Base-by-base conservation (phyloP, 305 asterid genomes). In the Fraxinus angustifolia region DNA sequence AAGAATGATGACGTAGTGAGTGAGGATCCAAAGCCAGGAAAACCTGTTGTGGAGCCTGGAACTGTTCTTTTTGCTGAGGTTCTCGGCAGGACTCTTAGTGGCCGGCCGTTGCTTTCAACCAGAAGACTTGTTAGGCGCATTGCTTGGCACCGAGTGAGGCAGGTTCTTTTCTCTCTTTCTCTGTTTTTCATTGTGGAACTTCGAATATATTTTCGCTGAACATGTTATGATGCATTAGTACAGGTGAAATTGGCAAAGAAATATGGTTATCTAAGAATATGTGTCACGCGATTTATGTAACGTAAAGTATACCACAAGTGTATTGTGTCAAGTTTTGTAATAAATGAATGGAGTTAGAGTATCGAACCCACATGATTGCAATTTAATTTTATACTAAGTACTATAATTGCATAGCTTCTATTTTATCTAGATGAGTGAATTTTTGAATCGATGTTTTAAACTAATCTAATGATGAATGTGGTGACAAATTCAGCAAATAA, bases 81-180 rank as follows among this genome's bases (percentile, higher is more conserved):
- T 85, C 90, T 91, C 11, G 99, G 98, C 23, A 91, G 98, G 86
- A 95, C 98, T 14, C 97, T 95, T 73, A 92, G 98, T 80, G 99
- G 98, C 33, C 84, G 98, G 85, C 98, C 99, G 1, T 88, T 95
- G 90, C 81, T 95, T 74, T 95, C 99, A 0, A 79, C 92, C 0
- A 91, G 98, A 83, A 86, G 89, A 85, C 90, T 93, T 33, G 87
- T 92, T 83, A 87, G 93, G 78, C 93, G 95, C 36, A 85, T 92
- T 21, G 93, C 95, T 4, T 92, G 98, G 99, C 99, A 94, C 87
- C 97, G 99, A 82, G 97, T 93, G 95, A 93, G 99, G 98, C 97
- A 95, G 98, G 98, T 93, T 84, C 87, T 90, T 91, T 84, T 87
- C 94, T 87, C 88, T 70, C 94, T 86, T 83, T 82, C 73, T 82